These are phyloP conservation scores for Hemisphaericaspora xylofermentans DNA, from an alignment of 1,139 yeast genomes.

Conservation along the genomic window DNA sequence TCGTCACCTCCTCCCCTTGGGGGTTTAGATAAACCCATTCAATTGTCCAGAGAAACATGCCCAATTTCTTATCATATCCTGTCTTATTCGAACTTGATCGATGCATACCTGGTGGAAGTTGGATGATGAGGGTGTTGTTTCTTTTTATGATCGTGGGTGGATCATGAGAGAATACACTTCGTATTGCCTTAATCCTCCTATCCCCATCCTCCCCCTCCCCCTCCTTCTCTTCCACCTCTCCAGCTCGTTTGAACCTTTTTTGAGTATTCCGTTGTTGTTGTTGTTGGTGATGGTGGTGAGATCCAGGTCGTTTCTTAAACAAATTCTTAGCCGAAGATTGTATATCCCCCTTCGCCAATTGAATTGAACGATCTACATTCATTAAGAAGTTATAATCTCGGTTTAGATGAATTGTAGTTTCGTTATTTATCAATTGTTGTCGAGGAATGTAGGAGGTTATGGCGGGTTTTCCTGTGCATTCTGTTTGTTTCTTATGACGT, in stretches of 20 bases:
- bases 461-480: conserved; percentile 70
- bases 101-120: conserved; percentile 75
- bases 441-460: conserved; percentile 56
- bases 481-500: conserved; percentile 59
- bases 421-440: conserved; percentile 36
- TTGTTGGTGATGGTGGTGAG: conserved; percentile 15
- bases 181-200: conserved; percentile 24
- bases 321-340: conserved; percentile 33
- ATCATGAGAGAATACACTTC: conserved; percentile 21
- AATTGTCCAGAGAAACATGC: conserved; percentile 73
- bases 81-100: conserved; percentile 67
- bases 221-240: neutral
- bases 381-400: conserved; percentile 81
- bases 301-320: conserved; percentile 36
- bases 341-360: conserved; percentile 52
- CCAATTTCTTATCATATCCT: conserved; percentile 66
- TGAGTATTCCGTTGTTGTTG: conserved; percentile 6
- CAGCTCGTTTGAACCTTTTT: conserved; percentile 26
- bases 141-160: conserved; percentile 31
- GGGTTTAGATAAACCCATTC: conserved; percentile 60
- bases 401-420: conserved; percentile 50
- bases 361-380: conserved; percentile 56
- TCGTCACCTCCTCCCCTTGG: conserved; percentile 21
- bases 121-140: conserved; percentile 39
- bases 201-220: conserved; percentile 31